These are phyloP conservation scores for Neonectria ditissima DNA, from an alignment of 2,329 filamentous ascomycete species.

Conservation along the genomic window DNA sequence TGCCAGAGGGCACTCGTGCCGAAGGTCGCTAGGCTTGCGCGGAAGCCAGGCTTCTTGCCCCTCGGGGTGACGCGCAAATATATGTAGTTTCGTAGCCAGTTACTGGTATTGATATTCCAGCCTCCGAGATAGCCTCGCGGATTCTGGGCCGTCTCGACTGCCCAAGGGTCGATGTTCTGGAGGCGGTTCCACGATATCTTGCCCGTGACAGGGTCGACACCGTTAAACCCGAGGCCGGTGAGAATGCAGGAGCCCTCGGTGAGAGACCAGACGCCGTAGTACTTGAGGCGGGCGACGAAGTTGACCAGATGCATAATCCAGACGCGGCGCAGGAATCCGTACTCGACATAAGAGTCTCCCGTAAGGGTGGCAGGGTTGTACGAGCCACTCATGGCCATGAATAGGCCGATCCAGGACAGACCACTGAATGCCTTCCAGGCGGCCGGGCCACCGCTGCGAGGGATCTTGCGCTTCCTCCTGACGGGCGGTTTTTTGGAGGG, in stretches of 20 bases:
- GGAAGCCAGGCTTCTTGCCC: constrained; percentile 96
- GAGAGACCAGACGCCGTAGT: constrained; percentile 95
- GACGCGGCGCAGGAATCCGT: constrained; percentile 77
- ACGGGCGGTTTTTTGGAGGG: constrained; percentile 87
- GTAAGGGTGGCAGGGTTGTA: constrained; percentile 76
- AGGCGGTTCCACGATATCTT: constrained; percentile 89
- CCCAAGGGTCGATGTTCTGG: constrained; percentile 88
- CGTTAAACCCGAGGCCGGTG: constrained; percentile 93
- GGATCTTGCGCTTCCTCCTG: constrained; percentile 90
- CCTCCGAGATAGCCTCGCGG: constrained; percentile 89
- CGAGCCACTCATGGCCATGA: constrained; percentile 76
- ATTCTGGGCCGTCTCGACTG: constrained; percentile 91
- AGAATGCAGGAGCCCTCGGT: constrained; percentile 96
- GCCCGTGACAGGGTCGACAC: constrained; percentile 85
- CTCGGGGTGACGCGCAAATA: constrained; percentile 95
- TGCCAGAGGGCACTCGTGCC: constrained; percentile 97
- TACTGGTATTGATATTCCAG: constrained; percentile 99
- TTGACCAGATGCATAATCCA: constrained; percentile 87
- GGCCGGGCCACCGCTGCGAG: constrained; percentile 88
- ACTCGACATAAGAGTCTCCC: constrained; percentile 73
- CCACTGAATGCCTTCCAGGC: constrained; percentile 79
- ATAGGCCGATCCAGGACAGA: constrained; percentile 82
- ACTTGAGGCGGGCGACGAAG: constrained; percentile 86
- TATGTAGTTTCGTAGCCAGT: constrained; percentile 95
- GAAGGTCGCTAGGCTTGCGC: constrained; percentile 94